Base-by-base conservation (phyloP, 1,139 yeast species). In the Debaryomyces nepalensis region DNA sequence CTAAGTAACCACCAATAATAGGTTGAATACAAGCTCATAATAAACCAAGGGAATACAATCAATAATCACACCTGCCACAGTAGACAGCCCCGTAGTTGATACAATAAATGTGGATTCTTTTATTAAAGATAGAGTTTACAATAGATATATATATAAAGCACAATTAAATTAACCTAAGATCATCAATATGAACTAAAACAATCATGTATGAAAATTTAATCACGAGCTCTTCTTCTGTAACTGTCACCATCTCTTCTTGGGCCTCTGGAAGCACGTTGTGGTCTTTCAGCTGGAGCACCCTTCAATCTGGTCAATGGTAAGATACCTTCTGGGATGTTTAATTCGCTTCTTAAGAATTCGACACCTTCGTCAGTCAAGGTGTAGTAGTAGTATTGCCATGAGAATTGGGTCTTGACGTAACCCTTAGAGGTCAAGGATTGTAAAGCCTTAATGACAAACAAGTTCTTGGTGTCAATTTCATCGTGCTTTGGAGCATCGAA, bases 351-450 rank as follows among this genome's bases (percentile, higher is more conserved):
- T 74, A 93, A 87, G 87, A 81, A 93, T 72, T 90, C 97, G 59
- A 95, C 95, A 84, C 99, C 99, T 79, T 88, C 97, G 74, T 95
- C 98, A 72, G 98, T 93, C 75, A 95, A 88, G 82, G 99, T 90
- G 95, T 95, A 95, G 96, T 93, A 95, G 82, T 93, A 95, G 85
- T 89, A 89, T 87, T 91, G 97, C 99, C 99, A 93, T 68, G 99
- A 93, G 87, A 93, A 93, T 80, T 91, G 98, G 67, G 99, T 93
- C 88, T 91, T 90, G 78, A 93, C 98, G 84, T 70, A 93, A 75
- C 99, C 99, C 81, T 86, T 90, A 61, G 99, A 93, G 72, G 96
- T 90, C 77, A 93, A 87, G 56, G 98, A 91, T 83, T 93, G 99
- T 77, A 93, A 86, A 70, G 99, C 98, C 87, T 93, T 93, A 84